phyloP scores from a whole-genome alignment of 2,329 filamentous ascomycete species.

The Leptoxyphium fumago region DNA sequence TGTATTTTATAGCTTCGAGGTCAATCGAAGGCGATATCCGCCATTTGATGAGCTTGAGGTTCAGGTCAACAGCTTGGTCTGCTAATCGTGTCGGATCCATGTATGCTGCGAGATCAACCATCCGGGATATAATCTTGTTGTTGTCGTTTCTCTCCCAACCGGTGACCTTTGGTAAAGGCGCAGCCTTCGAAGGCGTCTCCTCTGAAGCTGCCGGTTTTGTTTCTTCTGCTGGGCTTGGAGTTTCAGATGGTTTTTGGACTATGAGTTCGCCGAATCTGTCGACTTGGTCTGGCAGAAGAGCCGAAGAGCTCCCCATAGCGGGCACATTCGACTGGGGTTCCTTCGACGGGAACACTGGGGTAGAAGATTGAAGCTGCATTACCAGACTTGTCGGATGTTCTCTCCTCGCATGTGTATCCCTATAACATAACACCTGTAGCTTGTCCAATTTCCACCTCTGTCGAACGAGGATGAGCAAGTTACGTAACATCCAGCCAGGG shows the following conservation, averaged over 20 bases:
- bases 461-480: constrained; percentile 70
- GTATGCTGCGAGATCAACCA: constrained; percentile 75
- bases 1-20: constrained; percentile 75
- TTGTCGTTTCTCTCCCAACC: constrained; percentile 82
- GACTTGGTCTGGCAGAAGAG: constrained; percentile 16
- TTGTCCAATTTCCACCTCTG: constrained; percentile 64
- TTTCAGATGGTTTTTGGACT: constrained; percentile 6
- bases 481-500: constrained; percentile 85
- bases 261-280: constrained; percentile 19
- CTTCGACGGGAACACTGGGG: constrained; percentile 18
- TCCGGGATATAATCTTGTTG: constrained; percentile 62
- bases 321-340: constrained; percentile 10
- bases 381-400: constrained; percentile 74
- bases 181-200: constrained; percentile 8
- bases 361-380: constrained; percentile 47
- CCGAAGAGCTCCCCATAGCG: constrained; percentile 12
- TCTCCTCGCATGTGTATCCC: constrained; percentile 62
- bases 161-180: constrained; percentile 58
- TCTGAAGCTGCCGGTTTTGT: constrained; percentile 5
- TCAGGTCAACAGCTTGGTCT: constrained; percentile 88
- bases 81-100: constrained; percentile 82
- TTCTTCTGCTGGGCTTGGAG: constrained; percentile 1
- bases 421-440: constrained; percentile 77
- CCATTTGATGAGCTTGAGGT: constrained; percentile 98
- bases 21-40: constrained; percentile 79